Conservation (phyloP, 768 basidiomycete species). For the Mycena pura region DNA sequence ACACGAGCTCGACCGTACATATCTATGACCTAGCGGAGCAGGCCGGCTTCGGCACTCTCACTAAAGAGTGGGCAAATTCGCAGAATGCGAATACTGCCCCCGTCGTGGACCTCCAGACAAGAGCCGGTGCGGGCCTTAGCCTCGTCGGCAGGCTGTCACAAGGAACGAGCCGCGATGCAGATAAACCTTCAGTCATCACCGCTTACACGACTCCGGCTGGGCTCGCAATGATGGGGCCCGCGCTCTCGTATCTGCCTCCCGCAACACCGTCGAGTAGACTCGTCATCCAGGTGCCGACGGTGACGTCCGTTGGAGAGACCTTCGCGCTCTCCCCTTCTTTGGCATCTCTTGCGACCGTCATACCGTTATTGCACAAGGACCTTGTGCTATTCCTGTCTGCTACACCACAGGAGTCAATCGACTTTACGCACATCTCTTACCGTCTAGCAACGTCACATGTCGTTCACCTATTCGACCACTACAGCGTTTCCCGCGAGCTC, state of each 20-base stretch:
- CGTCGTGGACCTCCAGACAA: slow-evolving; percentile 77
- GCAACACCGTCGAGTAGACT: slow-evolving; percentile 70
- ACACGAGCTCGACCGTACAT: slow-evolving; percentile 71
- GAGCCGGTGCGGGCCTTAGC: slow-evolving; percentile 83
- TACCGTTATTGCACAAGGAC: slow-evolving; percentile 66
- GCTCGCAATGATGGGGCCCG: slow-evolving; percentile 81
- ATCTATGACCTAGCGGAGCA: slow-evolving; percentile 86
- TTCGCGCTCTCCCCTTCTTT: slow-evolving; percentile 82
- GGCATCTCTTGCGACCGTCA: slow-evolving; percentile 64
- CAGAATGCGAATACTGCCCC: slow-evolving; percentile 52
- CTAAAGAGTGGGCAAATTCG: slow-evolving; percentile 66
- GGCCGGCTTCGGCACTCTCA: slow-evolving; percentile 78
- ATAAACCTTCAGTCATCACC: slow-evolving; percentile 66
- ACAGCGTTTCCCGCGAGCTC: slow-evolving; percentile 78
- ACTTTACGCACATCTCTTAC: slow-evolving; percentile 82
- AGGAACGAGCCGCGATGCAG: slow-evolving; percentile 74
- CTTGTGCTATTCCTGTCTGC: slow-evolving; percentile 83
- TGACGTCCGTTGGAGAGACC: slow-evolving; percentile 66
- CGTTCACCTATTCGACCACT: slow-evolving; percentile 91
- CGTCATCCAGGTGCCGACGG: slow-evolving; percentile 83
- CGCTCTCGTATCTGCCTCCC: slow-evolving; percentile 74
- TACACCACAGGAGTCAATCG: slow-evolving; percentile 81
- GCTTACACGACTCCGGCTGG: slow-evolving; percentile 87
- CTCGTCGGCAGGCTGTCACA: slow-evolving; percentile 82
- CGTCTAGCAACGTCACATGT: slow-evolving; percentile 69